phyloP scores from a whole-genome alignment of 148 eudicot species.

The Pharnaceum exiguum region DNA sequence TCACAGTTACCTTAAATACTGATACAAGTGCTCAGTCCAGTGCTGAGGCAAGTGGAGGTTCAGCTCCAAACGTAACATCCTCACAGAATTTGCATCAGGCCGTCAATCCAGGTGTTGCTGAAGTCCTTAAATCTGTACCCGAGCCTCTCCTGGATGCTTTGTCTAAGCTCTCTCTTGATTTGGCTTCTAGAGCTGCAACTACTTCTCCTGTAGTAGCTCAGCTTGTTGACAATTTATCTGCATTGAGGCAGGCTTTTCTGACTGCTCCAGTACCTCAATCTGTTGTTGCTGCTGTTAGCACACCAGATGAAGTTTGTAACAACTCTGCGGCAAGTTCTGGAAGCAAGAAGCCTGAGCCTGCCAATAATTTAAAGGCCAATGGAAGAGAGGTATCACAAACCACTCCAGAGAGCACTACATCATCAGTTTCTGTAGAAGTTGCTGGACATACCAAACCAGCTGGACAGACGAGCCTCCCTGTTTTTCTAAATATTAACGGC shows the following conservation, averaged over 20 bases:
- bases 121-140: constrained; percentile 43
- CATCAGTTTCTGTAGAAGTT: not conserved
- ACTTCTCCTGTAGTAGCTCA: constrained; percentile 46
- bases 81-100: constrained; percentile 22
- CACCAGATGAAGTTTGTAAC: not conserved
- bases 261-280: constrained; percentile 23
- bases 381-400: constrained; percentile 3
- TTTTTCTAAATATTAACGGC: not conserved
- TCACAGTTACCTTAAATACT: constrained; percentile 43
- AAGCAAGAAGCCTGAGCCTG: constrained; percentile 17
- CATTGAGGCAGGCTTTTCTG: constrained; percentile 31
- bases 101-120: constrained; percentile 26
- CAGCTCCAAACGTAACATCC: constrained; percentile 38
- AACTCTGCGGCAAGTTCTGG: not conserved
- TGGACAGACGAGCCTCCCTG: not conserved
- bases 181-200: constrained; percentile 41
- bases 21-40: constrained; percentile 22
- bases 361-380: constrained; percentile 10
- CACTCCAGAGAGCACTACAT: not conserved
- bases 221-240: constrained; percentile 33
- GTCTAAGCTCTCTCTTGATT: constrained; percentile 36
- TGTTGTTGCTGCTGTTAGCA: not conserved
- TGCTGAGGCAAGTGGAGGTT: constrained; percentile 33
- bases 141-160: constrained; percentile 44
- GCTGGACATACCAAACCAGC: constrained; percentile 3